Evolutionary conservation across 352 stramenopile species (phyloP), one percentile per base, ranked within the genome.

Genomic region (Phytophthora idaei): DNA sequence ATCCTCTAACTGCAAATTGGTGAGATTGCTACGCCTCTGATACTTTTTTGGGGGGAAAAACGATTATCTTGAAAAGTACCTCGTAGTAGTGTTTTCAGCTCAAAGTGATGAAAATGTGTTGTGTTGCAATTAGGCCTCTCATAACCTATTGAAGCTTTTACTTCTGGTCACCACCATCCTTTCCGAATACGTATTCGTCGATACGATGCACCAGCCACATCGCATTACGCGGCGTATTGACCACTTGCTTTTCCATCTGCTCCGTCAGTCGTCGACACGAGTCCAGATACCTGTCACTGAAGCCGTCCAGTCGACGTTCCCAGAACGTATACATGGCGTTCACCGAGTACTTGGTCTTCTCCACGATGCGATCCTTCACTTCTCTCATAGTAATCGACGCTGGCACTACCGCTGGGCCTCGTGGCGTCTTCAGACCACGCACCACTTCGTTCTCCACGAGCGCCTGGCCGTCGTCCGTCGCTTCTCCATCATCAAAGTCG

Each of bases 301-400:
- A 86, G 27, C 81, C 81, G 42, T 90, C 80, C 36, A 92, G 69
- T 15, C 80, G 81, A 34, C 80, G 73, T 32, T 81, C 81, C 83
- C 83, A 90, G 61, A 92, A 92, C 41, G 80, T 84, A 71, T 89
- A 89, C 72, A 92, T 88, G 46, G 80, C 77, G 4, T 71, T 67
- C 25, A 69, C 67, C 56, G 80, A 85, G 37, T 78, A 74, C 65
- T 87, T 89, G 48, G 74, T 73, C 12, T 69, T 81, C 52, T 90
- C 81, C 27, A 85, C 53, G n/a, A 63, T 69, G 17, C 56, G 71
- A 31, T 71, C 57, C 53, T 51, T 60, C 12, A 73, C 37, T 28
- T 71, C 60, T 37, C 57, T 46, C 62, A 90, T 73, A 6, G 81
- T 78, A 42, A 92, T 86, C 10, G 74, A 74, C 10, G 81, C 75